Base-by-base conservation (phyloP, 495 filamentous ascomycete species). In the Cryomyces antarcticus region DNA sequence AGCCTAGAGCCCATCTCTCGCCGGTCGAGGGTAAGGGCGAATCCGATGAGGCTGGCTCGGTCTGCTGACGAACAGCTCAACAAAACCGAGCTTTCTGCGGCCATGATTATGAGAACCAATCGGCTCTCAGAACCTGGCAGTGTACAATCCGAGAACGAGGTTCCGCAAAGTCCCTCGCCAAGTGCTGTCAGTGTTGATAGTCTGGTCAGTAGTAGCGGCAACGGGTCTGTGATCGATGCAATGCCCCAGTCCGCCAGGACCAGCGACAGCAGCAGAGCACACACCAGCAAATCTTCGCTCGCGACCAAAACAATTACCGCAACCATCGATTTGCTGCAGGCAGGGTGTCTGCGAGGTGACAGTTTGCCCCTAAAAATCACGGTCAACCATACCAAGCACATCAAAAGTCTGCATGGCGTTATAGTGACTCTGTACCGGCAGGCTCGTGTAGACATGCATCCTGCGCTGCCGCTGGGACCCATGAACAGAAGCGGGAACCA, bases 341-440 rank as follows among this genome's bases (percentile, higher is more conserved):
- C 79, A 7, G 89, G 92, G 42, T 87, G 79, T 58, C 69, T 97
- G 17, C 76, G 82, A 1, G 89, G 89, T 10, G 89, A 96, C 50
- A 71, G 70, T 13, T 63, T 97, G 27, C 73, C 82, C 1, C 65
- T 97, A 35, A 80, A 73, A 52, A 75, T 95, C 42, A 74, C 69
- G 0, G 76, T 97, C 46, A 76, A 81, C 52, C 92, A 95, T 51
- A 84, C 72, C 39, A 88, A 87, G 51, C 72, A 73, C 41, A 77
- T 95, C 54, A 83, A 81, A 55, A 95, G 81, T 53, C 66, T 93
- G 62, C 78, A 87, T 50, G 89, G 89, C 0, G 80, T 95, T 40
- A 89, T 97, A 44, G 68, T 94, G 28, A 97, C 89, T 1, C 65
- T 97, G 4, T 94, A 93, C 56, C 74, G 89, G 37, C 80, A 92